Base-by-base conservation (phyloP, 164 flowering plant species). In the Aristolochia fimbriata region DNA sequence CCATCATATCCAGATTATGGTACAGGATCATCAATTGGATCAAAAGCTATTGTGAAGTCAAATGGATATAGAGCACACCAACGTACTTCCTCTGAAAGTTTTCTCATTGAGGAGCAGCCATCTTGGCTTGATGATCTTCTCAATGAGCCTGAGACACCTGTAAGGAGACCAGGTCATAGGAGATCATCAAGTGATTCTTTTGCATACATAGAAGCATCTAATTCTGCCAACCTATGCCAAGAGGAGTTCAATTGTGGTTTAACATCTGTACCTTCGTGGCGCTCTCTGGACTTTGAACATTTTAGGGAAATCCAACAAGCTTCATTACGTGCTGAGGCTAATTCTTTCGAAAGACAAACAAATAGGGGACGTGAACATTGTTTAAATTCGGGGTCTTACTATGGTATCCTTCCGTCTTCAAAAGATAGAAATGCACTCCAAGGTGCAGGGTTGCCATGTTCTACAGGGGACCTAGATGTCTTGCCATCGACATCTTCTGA, bases 111-210 rank as follows among this genome's bases (percentile, higher is more conserved):
- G 59, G 98, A 89, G 67, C 96, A 87, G 59, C 96, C 91, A 55
- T 84, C 89, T 33, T 89, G 98, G 96, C 85, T 92, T 61, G 96
- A 89, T 63, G 98, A 92, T 47, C 95, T 92, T 55, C 86, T 89
- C 17, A 79, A 84, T 67, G 95, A 91, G 69, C 95, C 98, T n/a
- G 96, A 85, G 54, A 83, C 84, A 55, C 91, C 88, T 61, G 78
- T 83, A 9, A 74, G 85, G 22, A 83, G 71, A 74, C 85, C 77
- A 31, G 80, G 83, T 73, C 98, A 87, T 72, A 74, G 96, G 19
- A 91, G 91, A 13, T 84, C 96, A 64, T 88, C 96, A 7, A 92
- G 96, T 74, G 96, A 91, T 63, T 83, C 98, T 41, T 83, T 79
- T 83, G 83, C 99, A 12, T 90, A 86, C 63, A 27, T 78, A 45